A percentile compares a stretch with the other conserved stretches of the same genome.
phyloP scores from a whole-genome alignment of 1,284 basidiomycete species.

The Trametes hirsuta region DNA sequence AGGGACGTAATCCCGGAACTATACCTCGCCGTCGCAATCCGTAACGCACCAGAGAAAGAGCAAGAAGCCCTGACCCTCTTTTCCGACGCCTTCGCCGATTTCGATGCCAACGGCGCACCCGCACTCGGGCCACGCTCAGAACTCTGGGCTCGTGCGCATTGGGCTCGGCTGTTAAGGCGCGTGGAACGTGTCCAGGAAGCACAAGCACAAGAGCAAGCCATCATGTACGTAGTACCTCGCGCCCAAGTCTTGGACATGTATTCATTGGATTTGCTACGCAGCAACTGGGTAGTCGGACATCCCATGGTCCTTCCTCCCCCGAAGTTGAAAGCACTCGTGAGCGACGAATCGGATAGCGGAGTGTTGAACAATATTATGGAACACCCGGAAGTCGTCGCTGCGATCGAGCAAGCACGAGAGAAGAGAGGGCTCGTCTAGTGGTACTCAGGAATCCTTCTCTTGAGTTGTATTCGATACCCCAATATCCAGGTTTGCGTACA shows the following conservation, averaged over 20 bases:
- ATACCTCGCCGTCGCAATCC: conserved; percentile 23
- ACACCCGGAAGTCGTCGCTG: conserved; percentile 18
- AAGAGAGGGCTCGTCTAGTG: neutral
- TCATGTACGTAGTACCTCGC: conserved; percentile 7
- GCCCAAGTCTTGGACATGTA: too few species aligned
- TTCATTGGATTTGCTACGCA: neutral
- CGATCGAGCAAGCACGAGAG: conserved; percentile 9
- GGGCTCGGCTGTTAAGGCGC: conserved; percentile 20
- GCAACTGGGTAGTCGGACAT: conserved; percentile 21
- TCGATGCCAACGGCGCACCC: conserved; percentile 10
- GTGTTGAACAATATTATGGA: conserved; percentile 15
- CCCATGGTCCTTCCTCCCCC: conserved; percentile 16
- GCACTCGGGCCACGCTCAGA: conserved; percentile 21
- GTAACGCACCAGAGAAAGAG: conserved; percentile 14
- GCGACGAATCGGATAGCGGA: conserved; percentile 14
- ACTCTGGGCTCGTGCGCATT: conserved; percentile 23
- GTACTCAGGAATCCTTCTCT: too few species aligned
- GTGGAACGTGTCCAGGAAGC: conserved; percentile 16
- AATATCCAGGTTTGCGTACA: too few species aligned
- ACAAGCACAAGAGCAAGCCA: conserved; percentile 17
- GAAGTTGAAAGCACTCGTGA: conserved; percentile 16
- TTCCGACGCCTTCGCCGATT: conserved; percentile 10
- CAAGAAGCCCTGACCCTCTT: conserved; percentile 18
- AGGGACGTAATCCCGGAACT: conserved; percentile 19
- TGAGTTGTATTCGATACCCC: too few species aligned